Evolutionary conservation across 192 early-diverging fungal genomes (phyloP), one percentile per base, ranked within the genome.

Genomic region (Backusella macrospora): DNA sequence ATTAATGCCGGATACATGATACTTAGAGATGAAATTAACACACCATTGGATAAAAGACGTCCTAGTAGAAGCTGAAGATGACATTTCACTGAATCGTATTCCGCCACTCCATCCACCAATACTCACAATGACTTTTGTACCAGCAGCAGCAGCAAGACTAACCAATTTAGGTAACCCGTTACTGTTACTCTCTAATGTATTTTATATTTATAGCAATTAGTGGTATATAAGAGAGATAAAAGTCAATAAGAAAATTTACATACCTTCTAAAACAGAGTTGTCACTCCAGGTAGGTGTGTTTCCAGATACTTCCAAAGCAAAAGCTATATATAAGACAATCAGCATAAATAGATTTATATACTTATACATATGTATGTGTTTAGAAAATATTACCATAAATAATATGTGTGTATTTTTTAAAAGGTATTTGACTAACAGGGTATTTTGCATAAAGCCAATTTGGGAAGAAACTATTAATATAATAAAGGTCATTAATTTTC

Each of bases 81-180:
- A 74, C 21, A 90, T 78, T 6, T 84, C 81, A 72, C 86, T 86
- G 29, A 90, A 77, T 68, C 85, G 76, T 70, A 81, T 81, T 10
- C 87, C 88, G 1, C 92, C 92, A 14, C 85, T 83, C 92, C 92
- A 93, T 0, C 92, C 92, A 64, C 92, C 92, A 39, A 92, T 69
- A 12, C 90, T 90, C 6, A 92, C 79, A 5, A 87, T 78, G 0
- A 87, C 85, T 74, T 89, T 88, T 46, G 83, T 74, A 18, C 75
- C 72, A 15, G 80, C 78, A 3, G 78, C 79, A 64, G 83, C 76
- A 0, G 87, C 83, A 65, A 68, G 73, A 2, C 47, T 73, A 3
- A 86, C 84, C 65, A 89, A 82, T 12, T 79, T 72, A 59, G 78
- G 74, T 3, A 90, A 70, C 5, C 79, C 77, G 5, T 62, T 16